Conservation (phyloP, 2,329 filamentous ascomycete species). For the Aspergillus sergii region DNA sequence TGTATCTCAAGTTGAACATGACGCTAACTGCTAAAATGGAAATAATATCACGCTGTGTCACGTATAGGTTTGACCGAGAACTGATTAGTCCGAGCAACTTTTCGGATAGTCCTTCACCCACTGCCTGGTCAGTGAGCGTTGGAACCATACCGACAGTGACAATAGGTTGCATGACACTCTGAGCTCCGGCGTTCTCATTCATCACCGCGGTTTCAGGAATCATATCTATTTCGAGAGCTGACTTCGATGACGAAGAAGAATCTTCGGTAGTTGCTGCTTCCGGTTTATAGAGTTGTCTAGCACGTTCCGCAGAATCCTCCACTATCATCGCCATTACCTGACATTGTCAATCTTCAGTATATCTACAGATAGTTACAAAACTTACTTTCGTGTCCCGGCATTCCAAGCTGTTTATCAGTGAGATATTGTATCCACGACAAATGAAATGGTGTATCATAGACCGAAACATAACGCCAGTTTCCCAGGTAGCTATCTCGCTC, state of each 20-base stretch:
- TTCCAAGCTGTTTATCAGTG: conserved; percentile 65
- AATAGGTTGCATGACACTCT: background rate
- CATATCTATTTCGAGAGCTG: background rate
- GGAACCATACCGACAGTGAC: background rate
- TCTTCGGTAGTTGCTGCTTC: background rate
- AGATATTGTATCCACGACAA: conserved; percentile 60
- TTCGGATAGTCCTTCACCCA: background rate
- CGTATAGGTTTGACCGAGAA: background rate
- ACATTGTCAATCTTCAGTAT: background rate
- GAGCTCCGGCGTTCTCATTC: background rate
- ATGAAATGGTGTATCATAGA: conserved; percentile 60
- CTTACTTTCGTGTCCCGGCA: conserved; percentile 65
- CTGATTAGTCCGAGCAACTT: background rate
- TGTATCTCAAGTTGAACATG: background rate
- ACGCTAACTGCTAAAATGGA: background rate
- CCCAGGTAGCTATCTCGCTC: background rate
- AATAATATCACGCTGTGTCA: background rate
- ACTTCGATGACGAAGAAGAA: background rate
- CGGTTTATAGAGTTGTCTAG: background rate
- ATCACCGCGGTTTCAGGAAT: background rate
- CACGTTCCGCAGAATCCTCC: conserved; percentile 14
- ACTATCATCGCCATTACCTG: conserved; percentile 25
- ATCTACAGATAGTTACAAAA: background rate
- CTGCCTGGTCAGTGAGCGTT: background rate
- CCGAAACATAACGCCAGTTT: conserved; percentile 38